Evolutionary conservation across 2,329 filamentous ascomycete species (phyloP), one percentile per base, ranked within the genome.

Genomic region (Fusarium nelsonii): DNA sequence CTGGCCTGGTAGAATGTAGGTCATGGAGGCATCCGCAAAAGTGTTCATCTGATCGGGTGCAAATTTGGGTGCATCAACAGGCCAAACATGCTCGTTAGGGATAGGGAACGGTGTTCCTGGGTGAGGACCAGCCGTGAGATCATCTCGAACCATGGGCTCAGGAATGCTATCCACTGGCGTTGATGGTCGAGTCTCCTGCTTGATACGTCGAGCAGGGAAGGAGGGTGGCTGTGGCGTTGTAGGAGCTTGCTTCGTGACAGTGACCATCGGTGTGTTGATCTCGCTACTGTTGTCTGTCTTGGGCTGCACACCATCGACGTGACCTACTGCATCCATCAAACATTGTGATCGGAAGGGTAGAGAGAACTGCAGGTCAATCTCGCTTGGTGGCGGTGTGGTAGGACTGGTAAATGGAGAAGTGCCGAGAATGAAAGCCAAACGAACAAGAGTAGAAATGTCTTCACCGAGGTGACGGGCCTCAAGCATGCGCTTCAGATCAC

Each of bases 401-500:
- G 74, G 73, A 15, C 73, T 77, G 15, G 77, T 79, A 56, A 81
- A 81, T 2, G 80, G 80, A 11, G 79, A 77, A 33, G 79, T 82
- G 41, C 81, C 81, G 3, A 83, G 78, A 12, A 82, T 81, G 56
- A 81, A 83, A 26, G 81, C 80, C 43, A 81, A 74, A 37, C 81
- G 80, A 23, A 83, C 79, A n/a, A 83, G 74, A 15, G 76, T 78
- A 9, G 79, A 78, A 34, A 82, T 78, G 45, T 82, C 80, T 55
- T 77, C 75, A 37, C 79, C 79, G 3, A 83, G 75, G 37, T 83
- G 81, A 18, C 81, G 79, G 43, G 79, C 78, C 68, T 83, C 82
- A 41, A 83, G 80, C 73, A 83, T 81, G 14, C 81, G 80, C 75
- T 79, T 82, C 23, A 83, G 74, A 32, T 83, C 80, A 4, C 80